Percentiles rank a stretch among this genome's conserved stretches.
These are phyloP conservation scores for Coemansia sp. DNA, from an alignment of 192 early-diverging fungal genomes.

Conservation along the genomic window DNA sequence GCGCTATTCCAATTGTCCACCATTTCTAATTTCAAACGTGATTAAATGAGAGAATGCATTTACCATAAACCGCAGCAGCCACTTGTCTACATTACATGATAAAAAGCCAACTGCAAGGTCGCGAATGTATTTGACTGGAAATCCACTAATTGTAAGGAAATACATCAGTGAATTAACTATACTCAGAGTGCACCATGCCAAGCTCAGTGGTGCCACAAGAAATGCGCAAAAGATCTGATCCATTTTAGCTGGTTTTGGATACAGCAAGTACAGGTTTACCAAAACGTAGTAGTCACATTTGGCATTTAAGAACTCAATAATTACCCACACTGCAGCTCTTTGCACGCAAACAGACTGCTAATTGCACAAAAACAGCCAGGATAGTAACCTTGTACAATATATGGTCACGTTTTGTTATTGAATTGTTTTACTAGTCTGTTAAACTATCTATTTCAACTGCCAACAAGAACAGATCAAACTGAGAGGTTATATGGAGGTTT, in stretches of 20 bases:
- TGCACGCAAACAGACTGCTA: conserved; percentile 64
- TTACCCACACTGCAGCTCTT: conserved; percentile 60
- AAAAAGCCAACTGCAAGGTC: conserved; percentile 90
- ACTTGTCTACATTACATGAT: conserved; percentile 56
- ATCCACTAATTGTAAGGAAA: conserved; percentile 66
- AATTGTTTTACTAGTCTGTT: too few relatives aligned
- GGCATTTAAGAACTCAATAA: conserved; percentile 63
- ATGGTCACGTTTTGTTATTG: conserved; percentile 39
- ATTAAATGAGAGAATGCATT: conserved; percentile 83
- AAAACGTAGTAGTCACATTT: too few relatives aligned
- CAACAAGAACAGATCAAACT: too few relatives aligned
- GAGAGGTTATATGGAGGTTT: too few relatives aligned
- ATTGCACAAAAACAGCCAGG: conserved; percentile 74
- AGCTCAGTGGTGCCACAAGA: conserved; percentile 48
- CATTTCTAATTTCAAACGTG: conserved; percentile 76
- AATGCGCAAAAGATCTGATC: conserved; percentile 47
- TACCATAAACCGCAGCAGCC: conserved; percentile 67
- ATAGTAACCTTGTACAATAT: conserved; percentile 90
- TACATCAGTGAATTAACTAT: conserved; percentile 61
- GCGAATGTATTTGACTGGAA: conserved; percentile 70
- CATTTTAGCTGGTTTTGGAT: too few relatives aligned
- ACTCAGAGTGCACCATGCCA: conserved; percentile 60
- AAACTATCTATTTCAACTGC: too few relatives aligned
- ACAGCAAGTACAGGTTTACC: too few relatives aligned
- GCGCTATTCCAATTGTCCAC: conserved; percentile 64